These are phyloP conservation scores for Phyllosticta paracitricarpa DNA, from an alignment of 2,329 filamentous ascomycete species.

Conservation along the genomic window DNA sequence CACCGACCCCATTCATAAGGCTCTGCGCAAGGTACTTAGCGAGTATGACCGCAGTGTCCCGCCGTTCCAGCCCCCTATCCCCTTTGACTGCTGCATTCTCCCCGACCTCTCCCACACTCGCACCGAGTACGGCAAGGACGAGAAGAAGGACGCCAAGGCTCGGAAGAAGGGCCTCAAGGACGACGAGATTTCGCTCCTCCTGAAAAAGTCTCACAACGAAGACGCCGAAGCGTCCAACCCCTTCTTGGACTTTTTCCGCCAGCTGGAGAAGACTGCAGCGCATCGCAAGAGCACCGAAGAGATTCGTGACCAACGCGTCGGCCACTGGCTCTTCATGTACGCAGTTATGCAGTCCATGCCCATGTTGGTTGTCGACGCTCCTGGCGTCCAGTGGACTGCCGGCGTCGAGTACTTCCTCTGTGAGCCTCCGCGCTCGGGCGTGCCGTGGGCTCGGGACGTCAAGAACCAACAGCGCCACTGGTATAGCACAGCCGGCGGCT, in stretches of 20 bases:
- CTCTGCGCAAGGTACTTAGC: slow-evolving; percentile 66
- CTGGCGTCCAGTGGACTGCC: slow-evolving; percentile 56
- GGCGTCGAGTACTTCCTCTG: slow-evolving; percentile 77
- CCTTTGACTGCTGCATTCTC: slow-evolving; percentile 75
- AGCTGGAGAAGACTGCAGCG: slow-evolving; percentile 61
- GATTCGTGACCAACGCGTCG: slow-evolving; percentile 59
- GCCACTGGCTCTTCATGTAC: slow-evolving; percentile 76
- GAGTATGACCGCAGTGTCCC: slow-evolving; percentile 87
- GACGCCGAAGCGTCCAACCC: slow-evolving; percentile 53
- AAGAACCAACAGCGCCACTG: slow-evolving; percentile 49
- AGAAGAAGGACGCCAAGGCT: slow-evolving; percentile 66
- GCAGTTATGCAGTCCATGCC: slow-evolving; percentile 67
- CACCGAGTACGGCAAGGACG: slow-evolving; percentile 54
- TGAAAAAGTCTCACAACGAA: slow-evolving; percentile 74
- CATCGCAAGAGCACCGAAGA: slow-evolving; percentile 56
- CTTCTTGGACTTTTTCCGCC: slow-evolving; percentile 60
- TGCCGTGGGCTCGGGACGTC: slow-evolving; percentile 63
- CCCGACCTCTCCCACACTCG: slow-evolving; percentile 59
- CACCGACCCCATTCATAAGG: slow-evolving; percentile 50
- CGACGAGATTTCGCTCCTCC: slow-evolving; percentile 64
- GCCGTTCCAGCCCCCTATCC: slow-evolving; percentile 81
- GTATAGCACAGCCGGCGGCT: slow-evolving; percentile 63
- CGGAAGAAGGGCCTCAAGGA: slow-evolving; percentile 63
- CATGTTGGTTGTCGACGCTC: slow-evolving; percentile 67
- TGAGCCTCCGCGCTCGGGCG: slow-evolving; percentile 59